These are phyloP conservation scores for Priceomyces fermenticarens DNA, from an alignment of 805 yeast genomes.

Conservation along the genomic window DNA sequence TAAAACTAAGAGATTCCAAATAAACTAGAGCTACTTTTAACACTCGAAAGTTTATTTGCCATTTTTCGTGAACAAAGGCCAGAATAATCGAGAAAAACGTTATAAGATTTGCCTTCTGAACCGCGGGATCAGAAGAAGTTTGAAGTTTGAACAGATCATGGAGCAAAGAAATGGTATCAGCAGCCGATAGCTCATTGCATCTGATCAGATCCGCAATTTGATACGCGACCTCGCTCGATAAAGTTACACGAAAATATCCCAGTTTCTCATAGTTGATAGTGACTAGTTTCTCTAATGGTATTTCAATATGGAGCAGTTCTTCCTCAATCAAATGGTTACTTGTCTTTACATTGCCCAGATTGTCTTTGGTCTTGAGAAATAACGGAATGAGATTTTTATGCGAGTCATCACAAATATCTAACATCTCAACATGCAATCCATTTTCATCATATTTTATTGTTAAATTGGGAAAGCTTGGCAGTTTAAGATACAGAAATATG, in stretches of 20 bases:
- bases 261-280: slow-evolving; percentile 42
- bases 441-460: slow-evolving; percentile 6
- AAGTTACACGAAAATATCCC: slow-evolving; percentile 50
- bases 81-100: slow-evolving; percentile 28
- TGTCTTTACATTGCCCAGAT: slow-evolving; percentile 25
- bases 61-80: slow-evolving; percentile 17
- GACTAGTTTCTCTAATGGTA: slow-evolving; percentile 30
- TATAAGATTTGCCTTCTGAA: slow-evolving; percentile 8
- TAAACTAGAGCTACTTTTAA: slow-evolving; percentile 33
- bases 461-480: slow-evolving; percentile 59
- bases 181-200: slow-evolving; percentile 15
- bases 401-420: background rate
- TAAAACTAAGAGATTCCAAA: slow-evolving; percentile 29
- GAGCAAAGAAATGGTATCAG: slow-evolving; percentile 36
- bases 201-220: slow-evolving; percentile 18
- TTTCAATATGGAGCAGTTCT: slow-evolving; percentile 30
- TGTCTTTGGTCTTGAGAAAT: slow-evolving; percentile 29
- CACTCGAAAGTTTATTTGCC: slow-evolving; percentile 27
- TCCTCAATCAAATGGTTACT: slow-evolving; percentile 44
- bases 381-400: slow-evolving; percentile 55
- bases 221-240: slow-evolving; percentile 25
- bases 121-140: slow-evolving; percentile 18
- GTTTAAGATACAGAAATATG: slow-evolving; percentile 57
- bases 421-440: background rate
- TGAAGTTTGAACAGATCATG: slow-evolving; percentile 36